Evolutionary conservation across 1,284 basidiomycete species (phyloP).

Genomic region (Tremellales sp.): DNA sequence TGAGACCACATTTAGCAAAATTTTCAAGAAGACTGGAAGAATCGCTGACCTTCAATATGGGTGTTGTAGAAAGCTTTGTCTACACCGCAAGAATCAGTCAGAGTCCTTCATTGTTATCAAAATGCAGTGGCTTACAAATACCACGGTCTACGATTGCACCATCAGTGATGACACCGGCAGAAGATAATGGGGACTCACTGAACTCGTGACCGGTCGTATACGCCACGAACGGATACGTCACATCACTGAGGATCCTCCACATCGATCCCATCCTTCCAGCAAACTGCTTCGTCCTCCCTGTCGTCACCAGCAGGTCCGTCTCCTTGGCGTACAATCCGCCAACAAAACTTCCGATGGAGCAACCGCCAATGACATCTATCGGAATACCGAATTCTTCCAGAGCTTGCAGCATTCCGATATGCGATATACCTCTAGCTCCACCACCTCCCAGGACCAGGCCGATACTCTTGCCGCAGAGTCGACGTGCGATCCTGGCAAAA

Average conservation of each 20-base stretch:
- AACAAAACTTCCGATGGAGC: slow-evolving; percentile 87
- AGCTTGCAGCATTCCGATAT: slow-evolving; percentile 84
- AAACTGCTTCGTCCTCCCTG: slow-evolving; percentile 67
- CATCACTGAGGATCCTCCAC: slow-evolving; percentile 90
- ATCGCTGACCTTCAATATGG: slow-evolving; percentile 68
- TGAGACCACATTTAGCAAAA: slow-evolving; percentile 12
- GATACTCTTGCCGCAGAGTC: slow-evolving; percentile 88
- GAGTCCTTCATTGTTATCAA: background rate
- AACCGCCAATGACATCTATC: slow-evolving; percentile 82
- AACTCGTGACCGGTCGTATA: slow-evolving; percentile 98
- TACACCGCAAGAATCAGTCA: slow-evolving; percentile 14
- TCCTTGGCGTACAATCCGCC: slow-evolving; percentile 96
- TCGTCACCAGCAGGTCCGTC: slow-evolving; percentile 80
- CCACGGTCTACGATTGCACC: slow-evolving; percentile 34
- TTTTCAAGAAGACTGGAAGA: background rate
- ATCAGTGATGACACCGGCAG: slow-evolving; percentile 10
- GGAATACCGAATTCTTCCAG: slow-evolving; percentile 89
- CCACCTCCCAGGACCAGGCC: slow-evolving; percentile 94
- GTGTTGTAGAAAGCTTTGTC: slow-evolving; percentile 73
- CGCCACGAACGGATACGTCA: slow-evolving; percentile 94
- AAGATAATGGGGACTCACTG: slow-evolving; percentile 35
- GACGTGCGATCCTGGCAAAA: slow-evolving; percentile 84
- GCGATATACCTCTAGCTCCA: slow-evolving; percentile 90
- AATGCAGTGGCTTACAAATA: slow-evolving; percentile 59
- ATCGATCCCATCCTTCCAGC: slow-evolving; percentile 87